These are phyloP conservation scores for Knoxia roxburghii DNA, from an alignment of 257 asterid genomes.

Conservation along the genomic window DNA sequence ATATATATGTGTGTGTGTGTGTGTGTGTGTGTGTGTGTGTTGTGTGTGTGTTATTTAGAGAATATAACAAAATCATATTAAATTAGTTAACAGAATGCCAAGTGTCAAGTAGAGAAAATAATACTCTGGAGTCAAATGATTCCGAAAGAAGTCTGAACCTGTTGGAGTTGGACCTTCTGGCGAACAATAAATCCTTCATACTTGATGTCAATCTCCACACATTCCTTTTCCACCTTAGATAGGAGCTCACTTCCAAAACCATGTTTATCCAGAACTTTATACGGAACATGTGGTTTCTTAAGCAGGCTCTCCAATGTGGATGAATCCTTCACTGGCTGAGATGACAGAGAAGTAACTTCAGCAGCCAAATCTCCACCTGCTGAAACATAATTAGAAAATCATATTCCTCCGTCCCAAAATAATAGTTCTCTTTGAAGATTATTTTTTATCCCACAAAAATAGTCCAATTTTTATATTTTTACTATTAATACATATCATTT, in stretches of 20 bases:
- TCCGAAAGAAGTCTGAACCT: conserved; percentile 39
- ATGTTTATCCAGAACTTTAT: conserved; percentile 74
- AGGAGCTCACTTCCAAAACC: conserved; percentile 76
- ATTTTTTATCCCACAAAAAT: no score
- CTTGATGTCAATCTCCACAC: conserved; percentile 89
- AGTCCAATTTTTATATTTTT: no score
- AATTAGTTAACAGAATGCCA: background rate
- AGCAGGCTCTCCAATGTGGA: conserved; percentile 87
- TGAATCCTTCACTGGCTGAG: conserved; percentile 80
- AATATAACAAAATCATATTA: background rate
- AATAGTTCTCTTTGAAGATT: no score
- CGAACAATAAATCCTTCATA: conserved; percentile 93
- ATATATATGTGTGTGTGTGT: no score
- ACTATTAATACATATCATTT: no score
- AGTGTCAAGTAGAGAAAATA: background rate
- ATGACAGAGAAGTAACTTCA: conserved; percentile 59
- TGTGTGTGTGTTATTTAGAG: background rate
- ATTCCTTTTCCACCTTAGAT: conserved; percentile 73
- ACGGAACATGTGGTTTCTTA: conserved; percentile 88
- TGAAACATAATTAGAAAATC: background rate
- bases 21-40: no score
- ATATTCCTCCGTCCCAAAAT: no score
- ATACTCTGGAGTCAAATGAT: background rate
- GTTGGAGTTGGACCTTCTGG: conserved; percentile 84
- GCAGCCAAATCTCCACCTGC: conserved; percentile 82